Evolutionary conservation across 1,284 basidiomycete species (phyloP).

Genomic region (Ganoderma boninense): DNA sequence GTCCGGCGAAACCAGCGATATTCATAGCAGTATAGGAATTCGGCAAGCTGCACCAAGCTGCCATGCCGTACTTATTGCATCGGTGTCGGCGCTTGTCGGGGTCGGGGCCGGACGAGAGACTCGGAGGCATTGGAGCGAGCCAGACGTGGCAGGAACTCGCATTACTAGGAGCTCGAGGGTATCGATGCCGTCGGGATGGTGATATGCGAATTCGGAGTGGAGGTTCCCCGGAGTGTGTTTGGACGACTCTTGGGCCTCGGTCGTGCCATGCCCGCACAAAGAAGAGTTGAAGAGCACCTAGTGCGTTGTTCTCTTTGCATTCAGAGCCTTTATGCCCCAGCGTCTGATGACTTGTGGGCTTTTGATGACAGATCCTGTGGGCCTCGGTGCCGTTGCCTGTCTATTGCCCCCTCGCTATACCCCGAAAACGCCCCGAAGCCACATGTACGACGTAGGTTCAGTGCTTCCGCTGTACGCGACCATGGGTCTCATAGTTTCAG

Average conservation of each 20-base stretch:
- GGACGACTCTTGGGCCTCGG: background rate
- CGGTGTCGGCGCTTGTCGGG: no score
- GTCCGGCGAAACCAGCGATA: background rate
- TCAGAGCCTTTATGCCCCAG: background rate
- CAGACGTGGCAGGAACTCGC: no score
- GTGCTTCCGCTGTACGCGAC: background rate
- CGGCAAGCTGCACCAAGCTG: background rate
- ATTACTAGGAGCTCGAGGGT: no score
- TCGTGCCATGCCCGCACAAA: background rate
- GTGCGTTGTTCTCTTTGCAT: background rate
- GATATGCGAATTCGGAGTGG: background rate
- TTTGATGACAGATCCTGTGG: background rate
- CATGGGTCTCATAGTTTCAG: no score
- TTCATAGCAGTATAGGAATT: background rate
- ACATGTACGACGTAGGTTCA: background rate
- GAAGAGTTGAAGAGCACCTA: background rate
- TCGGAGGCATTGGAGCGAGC: no score
- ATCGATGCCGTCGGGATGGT: no score
- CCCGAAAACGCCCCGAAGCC: conserved; percentile 1
- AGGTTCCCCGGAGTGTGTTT: background rate
- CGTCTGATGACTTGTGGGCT: background rate
- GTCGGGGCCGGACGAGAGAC: no score
- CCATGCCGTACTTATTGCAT: no score
- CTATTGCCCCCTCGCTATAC: conserved; percentile 1
- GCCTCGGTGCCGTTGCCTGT: background rate